Evolutionary conservation across 305 asterid species (phyloP), one percentile per base, ranked within the genome.

Genomic region (Fraxinus floribunda): DNA sequence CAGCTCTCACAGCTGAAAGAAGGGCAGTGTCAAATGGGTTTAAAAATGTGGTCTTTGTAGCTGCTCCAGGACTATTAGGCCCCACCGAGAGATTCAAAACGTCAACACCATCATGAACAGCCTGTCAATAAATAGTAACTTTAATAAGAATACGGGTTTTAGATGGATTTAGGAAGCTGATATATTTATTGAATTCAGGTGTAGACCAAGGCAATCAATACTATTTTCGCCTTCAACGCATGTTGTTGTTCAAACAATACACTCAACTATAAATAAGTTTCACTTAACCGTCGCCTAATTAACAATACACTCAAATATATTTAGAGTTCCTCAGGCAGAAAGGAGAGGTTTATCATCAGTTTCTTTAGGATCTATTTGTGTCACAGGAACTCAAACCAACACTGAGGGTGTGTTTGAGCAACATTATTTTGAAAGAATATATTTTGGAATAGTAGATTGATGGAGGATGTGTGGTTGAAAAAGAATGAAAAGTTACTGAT

Each of bases 21-120:
- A 97, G 96, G 39, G 98, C 91, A 35, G 94, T 94, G 85, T 97
- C 99, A 78, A 97, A 97, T 76, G 98, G 98, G 85, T 97, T 97
- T 82, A 97, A 87, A 84, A 90, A 97, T 26, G 99, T 97, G 79
- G 97, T 97, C 87, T 92, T 94, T 46, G 98, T 94, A 72, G 97
- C 86, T 75, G 97, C 93, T 29, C 97, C 98, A 71, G 99, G 99
- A 88, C 99, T 93, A 84, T 92, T 97, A 22, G 97, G 99, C 70
- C 99, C 99, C 79, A 97, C 98, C 13, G 99, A 97, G 70, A 97
- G 94, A 88, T 97, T 97, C 84, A 97, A 88, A 81, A 97, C 92
- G 87, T 97, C 99, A 78, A 97, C 99, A 32, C 99, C 99, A 86
- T 97, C 99, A 78, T 91, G 93, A 83, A 95, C 99, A 81, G 99